phyloP scores from a whole-genome alignment of 106 monocot species.

The Ottelia alismoides region DNA sequence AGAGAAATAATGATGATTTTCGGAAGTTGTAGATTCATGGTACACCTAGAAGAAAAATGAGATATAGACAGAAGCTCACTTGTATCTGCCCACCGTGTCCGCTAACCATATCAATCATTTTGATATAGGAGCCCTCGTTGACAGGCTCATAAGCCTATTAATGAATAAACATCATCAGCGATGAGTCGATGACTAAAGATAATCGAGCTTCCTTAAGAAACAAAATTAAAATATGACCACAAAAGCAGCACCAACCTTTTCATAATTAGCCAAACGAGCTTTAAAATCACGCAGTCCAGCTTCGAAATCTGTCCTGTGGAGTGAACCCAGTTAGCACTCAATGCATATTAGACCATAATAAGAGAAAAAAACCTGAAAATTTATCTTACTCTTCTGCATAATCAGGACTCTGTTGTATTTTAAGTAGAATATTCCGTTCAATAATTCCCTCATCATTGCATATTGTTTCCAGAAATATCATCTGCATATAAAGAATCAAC shows the following conservation, averaged over 20 bases:
- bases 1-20: too few relatives aligned
- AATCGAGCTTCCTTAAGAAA: not conserved
- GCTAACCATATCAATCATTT: constrained; percentile 98
- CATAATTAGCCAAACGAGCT: constrained; percentile 79
- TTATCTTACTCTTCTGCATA: constrained; percentile 80
- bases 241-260: constrained; percentile 38
- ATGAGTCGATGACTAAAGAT: not conserved
- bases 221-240: not conserved
- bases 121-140: constrained; percentile 96
- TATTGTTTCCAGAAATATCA: constrained; percentile 96
- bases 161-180: not conserved
- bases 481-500: constrained; percentile 23
- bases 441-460: constrained; percentile 89
- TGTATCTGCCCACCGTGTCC: constrained; percentile 89
- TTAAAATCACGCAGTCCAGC: constrained; percentile 82
- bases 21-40: too few relatives aligned
- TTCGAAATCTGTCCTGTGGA: constrained; percentile 84
- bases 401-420: constrained; percentile 99
- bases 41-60: not conserved
- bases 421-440: constrained; percentile 96
- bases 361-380: not conserved
- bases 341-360: too few relatives aligned
- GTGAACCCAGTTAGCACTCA: too few relatives aligned
- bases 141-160: constrained; percentile 90
- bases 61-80: constrained; percentile 20